Evolutionary conservation across 495 filamentous ascomycete species (phyloP), one percentile per base, ranked within the genome.

Genomic region (Penicillium tannophilum): DNA sequence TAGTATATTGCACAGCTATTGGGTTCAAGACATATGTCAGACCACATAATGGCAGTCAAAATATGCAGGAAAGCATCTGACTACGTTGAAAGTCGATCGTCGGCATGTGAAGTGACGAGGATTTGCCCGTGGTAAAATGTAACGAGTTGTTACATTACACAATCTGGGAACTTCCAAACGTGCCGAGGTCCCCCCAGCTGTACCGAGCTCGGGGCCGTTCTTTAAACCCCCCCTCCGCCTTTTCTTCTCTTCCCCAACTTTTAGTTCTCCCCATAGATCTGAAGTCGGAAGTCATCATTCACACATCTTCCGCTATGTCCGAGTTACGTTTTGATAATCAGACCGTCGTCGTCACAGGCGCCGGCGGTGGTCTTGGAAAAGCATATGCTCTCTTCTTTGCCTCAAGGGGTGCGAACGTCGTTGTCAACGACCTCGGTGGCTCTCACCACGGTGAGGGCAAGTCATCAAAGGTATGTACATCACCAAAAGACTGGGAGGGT

Each of bases 271-370:
- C 44, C 46, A 45, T 59, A 49, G 43, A 44, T 42, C 33, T 63
- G 58, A 56, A 57, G 51, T 56, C 65, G 58, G 65, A 56, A 41
- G 39, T 64, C 60, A 61, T 49, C 8, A 52, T 52, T 28, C 19
- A 35, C 47, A 59, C 33, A 64, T 46, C 47, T 61, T 50, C 36
- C 73, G 80, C 52, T 19, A 92, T 92, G 89, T 82, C 88, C 16
- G 86, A 90, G 76, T 81, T 98, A 73, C 86, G 95, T 60, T 98
- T 87, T 73, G 94, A 98, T 81, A 90, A 90, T 73, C 96, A 98
- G 81, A 93, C 93, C 61, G 91, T 96, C 63, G 93, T 98, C 54
- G 90, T 98, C 63, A 98, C 95, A 48, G 94, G 94, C 63, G 95
- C 95, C 54, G 93, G 94, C 57, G 95, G 95, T 75, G 94, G 95